Base-by-base conservation (phyloP, 306 rosid species). In the Calophaca sinica region DNA sequence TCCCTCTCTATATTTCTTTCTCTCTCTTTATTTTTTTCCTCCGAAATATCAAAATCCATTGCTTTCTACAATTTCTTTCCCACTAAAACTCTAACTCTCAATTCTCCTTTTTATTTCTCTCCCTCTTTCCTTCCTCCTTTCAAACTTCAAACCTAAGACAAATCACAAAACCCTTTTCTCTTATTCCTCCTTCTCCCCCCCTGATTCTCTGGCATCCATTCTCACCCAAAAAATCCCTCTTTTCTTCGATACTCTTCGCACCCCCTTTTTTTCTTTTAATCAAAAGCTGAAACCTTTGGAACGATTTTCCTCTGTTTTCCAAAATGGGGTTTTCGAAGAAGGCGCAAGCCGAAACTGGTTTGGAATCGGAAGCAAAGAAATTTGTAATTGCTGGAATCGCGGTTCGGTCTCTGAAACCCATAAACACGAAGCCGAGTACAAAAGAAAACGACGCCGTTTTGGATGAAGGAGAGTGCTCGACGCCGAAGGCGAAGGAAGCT, bases 321-420 rank as follows among this genome's bases (percentile, higher is more conserved):
- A 5, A 72, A 15, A 93, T 94, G 98, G 99, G 98, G 9, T 88
- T 87, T n/a, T 91, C 98, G 0, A 93, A 93, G 59, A 93, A 90
- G 78, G 13, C 87, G 2, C 98, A 91, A 15, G 62, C 54, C 9
- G 97, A 93, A 20, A 69, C 82, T 8, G 84, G 87, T 7, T 8
- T 91, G 3, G 98, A 93, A 77, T 66, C 91, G 0, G 98, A 93
- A 33, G 74, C 87, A 0, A 93, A 84, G 39, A 91, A 93, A 60
- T 93, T 92, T 90, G 86, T 91, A 12, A 93, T 93, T 32, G 93
- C 96, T 35, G 97, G 96, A 65, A 74, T 93, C 26, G 58, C 96
- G 0, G 77, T 89, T 4, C 79, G 93, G 44, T 73, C 92, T 5
- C 63, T 94, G 85, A 92, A 87, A 80, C 96, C 92, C 4, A 82